Evolutionary conservation across 768 basidiomycete species (phyloP).

Genomic region (Floccularia luteovirens): DNA sequence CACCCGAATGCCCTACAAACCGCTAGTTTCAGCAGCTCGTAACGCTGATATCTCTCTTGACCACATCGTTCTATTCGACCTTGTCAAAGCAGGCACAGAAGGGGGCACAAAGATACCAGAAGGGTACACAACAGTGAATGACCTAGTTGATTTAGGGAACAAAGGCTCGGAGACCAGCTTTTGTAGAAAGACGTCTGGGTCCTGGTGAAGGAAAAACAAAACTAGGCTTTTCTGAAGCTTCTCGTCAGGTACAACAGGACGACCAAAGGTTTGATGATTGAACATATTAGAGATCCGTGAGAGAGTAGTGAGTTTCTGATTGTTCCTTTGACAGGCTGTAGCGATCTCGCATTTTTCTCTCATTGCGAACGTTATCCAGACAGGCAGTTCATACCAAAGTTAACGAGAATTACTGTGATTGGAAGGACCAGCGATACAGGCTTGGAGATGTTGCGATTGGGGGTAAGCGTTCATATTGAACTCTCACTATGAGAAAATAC

Average conservation of each 20-base stretch:
- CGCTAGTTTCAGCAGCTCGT: constrained; percentile 33
- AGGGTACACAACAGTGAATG: constrained; percentile 29
- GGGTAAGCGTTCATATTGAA: constrained; percentile 26
- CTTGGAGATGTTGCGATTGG: constrained; percentile 55
- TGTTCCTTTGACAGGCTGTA: no score
- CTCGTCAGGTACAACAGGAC: no score
- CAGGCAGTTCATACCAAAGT: constrained; percentile 46
- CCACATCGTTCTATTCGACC: constrained; percentile 36
- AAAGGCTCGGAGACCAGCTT: constrained; percentile 22
- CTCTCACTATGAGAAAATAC: background rate
- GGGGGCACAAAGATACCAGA: no score
- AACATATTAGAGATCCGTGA: background rate
- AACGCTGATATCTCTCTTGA: constrained; percentile 27
- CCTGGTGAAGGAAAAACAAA: no score
- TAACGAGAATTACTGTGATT: constrained; percentile 32
- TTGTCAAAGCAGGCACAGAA: constrained; percentile 2
- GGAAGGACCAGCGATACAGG: constrained; percentile 43
- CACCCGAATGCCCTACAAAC: constrained; percentile 36
- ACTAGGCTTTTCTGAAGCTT: constrained; percentile 66
- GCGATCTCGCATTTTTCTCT: constrained; percentile 52
- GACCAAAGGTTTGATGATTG: constrained; percentile 58
- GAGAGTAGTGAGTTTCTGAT: background rate
- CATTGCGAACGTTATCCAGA: constrained; percentile 57
- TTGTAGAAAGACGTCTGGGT: constrained; percentile 40
- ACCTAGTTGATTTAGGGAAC: constrained; percentile 36